A percentile compares a stretch with the other conserved stretches of the same genome.
phyloP scores from a whole-genome alignment of 2,329 filamentous ascomycete species.

The Arthrobotrys megalospora region DNA sequence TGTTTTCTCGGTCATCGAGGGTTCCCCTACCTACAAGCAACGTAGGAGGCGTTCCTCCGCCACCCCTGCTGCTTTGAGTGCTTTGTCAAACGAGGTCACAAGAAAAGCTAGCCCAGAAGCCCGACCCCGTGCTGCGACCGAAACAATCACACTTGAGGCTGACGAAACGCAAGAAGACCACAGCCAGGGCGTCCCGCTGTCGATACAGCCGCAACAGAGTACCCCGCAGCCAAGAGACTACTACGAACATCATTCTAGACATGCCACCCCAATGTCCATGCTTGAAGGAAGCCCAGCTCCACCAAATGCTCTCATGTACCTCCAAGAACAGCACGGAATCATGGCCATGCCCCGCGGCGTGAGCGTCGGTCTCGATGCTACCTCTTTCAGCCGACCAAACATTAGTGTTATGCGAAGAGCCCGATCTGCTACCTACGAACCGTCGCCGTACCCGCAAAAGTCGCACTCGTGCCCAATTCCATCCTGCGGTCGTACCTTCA shows the following conservation, averaged over 20 bases:
- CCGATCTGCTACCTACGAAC: slow-evolving; percentile 95
- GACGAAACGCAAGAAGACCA: slow-evolving; percentile 67
- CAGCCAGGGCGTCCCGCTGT: slow-evolving; percentile 59
- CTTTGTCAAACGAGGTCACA: slow-evolving; percentile 75
- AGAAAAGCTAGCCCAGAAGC: slow-evolving; percentile 80
- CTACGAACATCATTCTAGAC: slow-evolving; percentile 82
- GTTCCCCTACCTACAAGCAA: slow-evolving; percentile 99
- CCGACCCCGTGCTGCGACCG: slow-evolving; percentile 89
- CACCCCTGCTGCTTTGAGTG: slow-evolving; percentile 78
- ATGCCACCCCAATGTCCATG: slow-evolving; percentile 85
- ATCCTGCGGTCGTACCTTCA: slow-evolving; percentile 96
- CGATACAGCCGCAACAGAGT: slow-evolving; percentile 67
- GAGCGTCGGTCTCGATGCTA: slow-evolving; percentile 68
- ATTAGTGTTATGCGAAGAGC: slow-evolving; percentile 85
- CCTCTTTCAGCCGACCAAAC: slow-evolving; percentile 76
- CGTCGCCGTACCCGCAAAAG: slow-evolving; percentile 96
- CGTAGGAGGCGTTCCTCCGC: slow-evolving; percentile 93
- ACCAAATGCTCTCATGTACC: slow-evolving; percentile 78
- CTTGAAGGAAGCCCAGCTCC: slow-evolving; percentile 85
- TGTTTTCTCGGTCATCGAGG: slow-evolving; percentile 96
- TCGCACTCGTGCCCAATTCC: slow-evolving; percentile 99
- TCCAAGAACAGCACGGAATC: slow-evolving; percentile 73
- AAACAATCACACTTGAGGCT: slow-evolving; percentile 67
- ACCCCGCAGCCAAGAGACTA: slow-evolving; percentile 84
- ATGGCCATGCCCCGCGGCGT: slow-evolving; percentile 69